Conservation (phyloP, 1,139 yeast genomes). For the Nakaseomyces kungkrabaensis region DNA sequence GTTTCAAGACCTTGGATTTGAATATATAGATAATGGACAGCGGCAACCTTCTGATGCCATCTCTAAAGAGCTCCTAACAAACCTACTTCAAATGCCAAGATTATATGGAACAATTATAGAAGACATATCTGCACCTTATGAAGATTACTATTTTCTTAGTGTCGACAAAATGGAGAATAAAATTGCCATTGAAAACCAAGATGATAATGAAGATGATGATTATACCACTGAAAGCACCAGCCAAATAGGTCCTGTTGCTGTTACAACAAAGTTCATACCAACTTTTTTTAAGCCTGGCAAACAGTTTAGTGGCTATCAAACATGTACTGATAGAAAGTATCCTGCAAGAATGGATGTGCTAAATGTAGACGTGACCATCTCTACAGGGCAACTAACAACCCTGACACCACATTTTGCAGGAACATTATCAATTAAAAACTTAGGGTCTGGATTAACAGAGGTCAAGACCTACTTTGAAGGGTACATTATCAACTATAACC, state of each 20-base stretch:
- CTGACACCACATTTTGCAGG: constrained; percentile 48
- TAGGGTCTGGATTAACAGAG: constrained; percentile 66
- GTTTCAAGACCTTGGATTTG: background rate
- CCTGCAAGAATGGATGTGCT: constrained; percentile 2
- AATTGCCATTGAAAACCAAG: background rate
- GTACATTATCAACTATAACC: constrained; percentile 62
- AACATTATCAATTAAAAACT: constrained; percentile 66
- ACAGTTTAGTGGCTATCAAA: constrained; percentile 26
- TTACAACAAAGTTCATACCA: background rate
- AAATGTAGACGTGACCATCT: background rate
- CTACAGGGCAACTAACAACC: constrained; percentile 3
- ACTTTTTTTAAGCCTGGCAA: constrained; percentile 19
- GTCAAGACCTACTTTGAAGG: constrained; percentile 86
- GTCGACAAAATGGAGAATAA: background rate
- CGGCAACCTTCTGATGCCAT: background rate
- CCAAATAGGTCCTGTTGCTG: background rate
- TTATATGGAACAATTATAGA: background rate
- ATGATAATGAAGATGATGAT: background rate
- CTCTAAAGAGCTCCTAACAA: background rate
- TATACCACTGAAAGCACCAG: background rate
- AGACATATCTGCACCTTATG: background rate
- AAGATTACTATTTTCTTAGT: background rate
- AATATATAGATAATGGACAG: background rate
- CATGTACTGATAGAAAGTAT: constrained; percentile 28
- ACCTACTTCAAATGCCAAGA: background rate